Base-by-base conservation (phyloP, 441 rosid genomes). In the Manihot esculenta region DNA sequence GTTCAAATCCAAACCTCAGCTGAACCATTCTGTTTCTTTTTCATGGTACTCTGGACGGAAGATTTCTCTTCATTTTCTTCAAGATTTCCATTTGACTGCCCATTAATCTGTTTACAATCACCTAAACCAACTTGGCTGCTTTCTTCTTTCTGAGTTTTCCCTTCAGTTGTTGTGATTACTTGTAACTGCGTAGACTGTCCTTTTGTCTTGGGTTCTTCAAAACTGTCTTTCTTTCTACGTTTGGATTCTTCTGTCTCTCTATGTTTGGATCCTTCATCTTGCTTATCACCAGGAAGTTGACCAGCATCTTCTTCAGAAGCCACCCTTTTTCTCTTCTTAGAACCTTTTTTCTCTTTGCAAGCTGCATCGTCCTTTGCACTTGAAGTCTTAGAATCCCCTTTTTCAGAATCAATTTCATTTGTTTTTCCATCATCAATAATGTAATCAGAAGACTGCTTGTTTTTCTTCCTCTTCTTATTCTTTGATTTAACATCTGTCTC, bases 241-340 rank as follows among this genome's bases (percentile, higher is more conserved):
- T 87, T 90, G 45, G 92, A 78, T 74, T 83, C 91, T 60, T 90
- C 90, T 64, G 78, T 84, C 83, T 86, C 85, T 75, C 76, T 75
- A 50, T 78, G 84, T 72, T 86, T 87, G 42, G 92, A 78, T 73
- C 80, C 92, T 71, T 90, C 94, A 62, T 65, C 72, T 72, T 48
- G 78, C 10, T 75, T 79, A 55, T 64, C 61, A 45, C 73, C 76
- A 63, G 54, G 69, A 60, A 72, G 61, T 64, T 70, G 72, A 75
- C 70, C 58, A 68, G 74, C 78, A 61, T 74, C 75, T 76, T 78
- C 89, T 61, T 86, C 86, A 70, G 92, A 81, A 72, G 77, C 84
- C 24, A 60, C 56, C 78, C 93, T 83, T 84, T 95, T 95, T 71
- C 97, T 84, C 81, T 95, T 95, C 85, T 89, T 93, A 67, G 91